A percentile compares a stretch with the other conserved stretches of the same genome.
Conservation (phyloP, 805 yeast species). For the Suhomyces xylopsoci region DNA sequence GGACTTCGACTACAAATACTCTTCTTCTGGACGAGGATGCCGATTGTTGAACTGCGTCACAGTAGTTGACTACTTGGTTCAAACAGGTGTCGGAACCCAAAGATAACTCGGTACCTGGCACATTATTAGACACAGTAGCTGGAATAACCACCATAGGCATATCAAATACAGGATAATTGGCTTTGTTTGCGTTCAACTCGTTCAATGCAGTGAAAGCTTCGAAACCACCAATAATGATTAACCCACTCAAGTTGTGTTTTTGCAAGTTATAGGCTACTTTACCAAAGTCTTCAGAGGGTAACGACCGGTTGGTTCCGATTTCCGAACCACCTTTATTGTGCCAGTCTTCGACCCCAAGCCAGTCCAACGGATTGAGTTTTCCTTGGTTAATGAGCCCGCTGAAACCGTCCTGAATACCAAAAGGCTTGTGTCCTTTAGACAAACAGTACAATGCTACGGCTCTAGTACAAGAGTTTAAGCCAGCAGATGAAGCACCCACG, state of each 20-base stretch:
- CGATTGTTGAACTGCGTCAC: conserved; percentile 76
- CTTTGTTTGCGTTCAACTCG: conserved; percentile 59
- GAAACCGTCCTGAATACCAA: conserved; percentile 73
- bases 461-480: conserved; percentile 72
- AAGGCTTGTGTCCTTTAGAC: conserved; percentile 70
- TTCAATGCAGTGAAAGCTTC: conserved; percentile 74
- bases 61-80: conserved; percentile 65
- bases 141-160: conserved; percentile 79
- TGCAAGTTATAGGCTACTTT: conserved; percentile 69
- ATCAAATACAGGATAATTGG: conserved; percentile 64
- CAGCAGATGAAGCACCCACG: conserved; percentile 81
- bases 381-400: conserved; percentile 66
- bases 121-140: conserved; percentile 76
- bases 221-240: conserved; percentile 76
- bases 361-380: conserved; percentile 53
- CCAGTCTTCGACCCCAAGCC: conserved; percentile 76
- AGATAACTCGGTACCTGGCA: conserved; percentile 79
- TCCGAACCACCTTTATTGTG: conserved; percentile 75
- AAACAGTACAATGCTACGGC: conserved; percentile 73
- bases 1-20: conserved; percentile 78
- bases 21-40: conserved; percentile 78
- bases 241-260: conserved; percentile 65
- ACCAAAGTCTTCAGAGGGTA: conserved; percentile 69
- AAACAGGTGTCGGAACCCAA: conserved; percentile 74
- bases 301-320: conserved; percentile 73